Base-by-base conservation (phyloP, 2,329 filamentous ascomycete genomes). In the Atkinsonella hypoxylon region DNA sequence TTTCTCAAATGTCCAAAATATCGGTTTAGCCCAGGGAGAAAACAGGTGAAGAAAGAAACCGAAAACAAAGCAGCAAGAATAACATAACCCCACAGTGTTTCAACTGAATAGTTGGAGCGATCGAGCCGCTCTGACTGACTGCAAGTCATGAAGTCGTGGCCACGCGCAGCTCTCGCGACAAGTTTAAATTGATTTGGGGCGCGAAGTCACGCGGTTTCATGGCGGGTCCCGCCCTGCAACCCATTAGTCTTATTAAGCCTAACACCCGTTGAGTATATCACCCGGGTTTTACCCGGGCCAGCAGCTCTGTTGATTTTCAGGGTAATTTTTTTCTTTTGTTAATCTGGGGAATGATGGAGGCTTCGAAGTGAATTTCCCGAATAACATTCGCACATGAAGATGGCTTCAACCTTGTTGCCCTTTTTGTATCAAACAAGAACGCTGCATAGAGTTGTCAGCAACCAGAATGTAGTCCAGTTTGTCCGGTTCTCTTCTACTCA, bases 371-470 rank as follows among this genome's bases (percentile, higher is more conserved):
- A 49, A 41, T 32, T 17, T 20, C 32, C 17, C 39, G 20, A 38
- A 26, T 8, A 5, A 5, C 26, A 26, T 26, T 4, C 26, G 34
- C 13, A 15, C 15, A 45, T 38, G 12, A 61, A 52, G 20, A 78
- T 78, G 71, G 63, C 71, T 13, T 67, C 70, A 2, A 75, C 77
- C 7, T 64, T 81, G 13, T 67, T 82, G 4, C 81, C 83, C 0
- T 89, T 89, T 51, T 72, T 89, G 7, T 89, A 88, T 61, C 82
- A 86, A 56, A 89, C 85, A 5, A 71, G 76, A 53, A 87, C 85
- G 0, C 74, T 70, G 12, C 60, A 64, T 20, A 61, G 61, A 4
- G 58, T 58, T 34, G 55, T 63, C 11, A 61, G 61, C 39, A 52
- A 49, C 48, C 61, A 56, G 45, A 56, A 53, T 15, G 60, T 52